A percentile compares a stretch with the other conserved stretches of the same genome.
These are phyloP conservation scores for Spinellus fusiger DNA, from an alignment of 192 early-diverging fungal species.

Conservation along the genomic window DNA sequence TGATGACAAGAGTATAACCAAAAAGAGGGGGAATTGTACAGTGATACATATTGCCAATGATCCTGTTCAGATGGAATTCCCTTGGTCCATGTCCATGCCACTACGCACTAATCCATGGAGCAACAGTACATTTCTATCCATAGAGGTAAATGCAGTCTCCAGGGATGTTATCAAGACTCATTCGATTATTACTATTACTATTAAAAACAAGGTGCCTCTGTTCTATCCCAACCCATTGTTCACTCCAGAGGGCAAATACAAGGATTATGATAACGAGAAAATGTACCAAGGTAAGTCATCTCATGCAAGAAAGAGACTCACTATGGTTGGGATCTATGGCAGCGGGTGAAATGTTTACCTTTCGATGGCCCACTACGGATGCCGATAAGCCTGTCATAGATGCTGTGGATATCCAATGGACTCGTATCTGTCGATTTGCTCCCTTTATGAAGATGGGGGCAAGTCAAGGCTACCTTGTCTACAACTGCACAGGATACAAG, in stretches of 20 bases:
- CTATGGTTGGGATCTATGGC: background rate
- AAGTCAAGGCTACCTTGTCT: slow-evolving; percentile 8
- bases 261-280: slow-evolving; percentile 5
- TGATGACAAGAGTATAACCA: background rate
- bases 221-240: slow-evolving; percentile 19
- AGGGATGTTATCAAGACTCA: background rate
- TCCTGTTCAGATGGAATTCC: slow-evolving; percentile 16
- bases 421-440: background rate
- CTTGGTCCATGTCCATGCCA: background rate
- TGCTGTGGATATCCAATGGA: slow-evolving; percentile 13
- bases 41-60: slow-evolving; percentile 19
- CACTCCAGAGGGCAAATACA: slow-evolving; percentile 5
- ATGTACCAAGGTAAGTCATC: slow-evolving; percentile 19
- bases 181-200: background rate
- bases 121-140: background rate
- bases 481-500: slow-evolving; percentile 9
- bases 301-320: background rate
- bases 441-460: slow-evolving; percentile 22
- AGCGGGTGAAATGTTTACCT: slow-evolving; percentile 18
- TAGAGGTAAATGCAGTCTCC: background rate
- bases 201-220: slow-evolving; percentile 6
- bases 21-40: background rate
- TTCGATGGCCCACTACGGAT: slow-evolving; percentile 2
- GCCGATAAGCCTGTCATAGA: slow-evolving; percentile 1
- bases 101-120: background rate